Evolutionary conservation across 2,329 filamentous ascomycete genomes (phyloP), one percentile per base, ranked within the genome.

Genomic region (Hymenoscyphus linearis): DNA sequence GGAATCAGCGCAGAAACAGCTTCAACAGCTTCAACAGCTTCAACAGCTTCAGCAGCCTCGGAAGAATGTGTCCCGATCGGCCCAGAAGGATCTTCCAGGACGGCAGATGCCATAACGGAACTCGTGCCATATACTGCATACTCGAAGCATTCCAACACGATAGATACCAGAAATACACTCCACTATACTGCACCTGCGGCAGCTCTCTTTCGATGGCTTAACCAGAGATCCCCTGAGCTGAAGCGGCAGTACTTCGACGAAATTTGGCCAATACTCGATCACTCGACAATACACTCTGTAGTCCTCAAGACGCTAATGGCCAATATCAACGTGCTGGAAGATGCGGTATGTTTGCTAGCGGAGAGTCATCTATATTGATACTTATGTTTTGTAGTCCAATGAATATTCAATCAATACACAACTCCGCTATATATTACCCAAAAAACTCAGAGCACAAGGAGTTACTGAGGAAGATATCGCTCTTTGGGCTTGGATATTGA

Each of bases 401-500:
- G 31, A 31, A 9, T 9, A 7, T 7, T 31, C 31, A 31, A 9
- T n/a, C n/a, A n/a, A n/a, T n/a, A n/a, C n/a, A n/a, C n/a, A n/a
- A n/a, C n/a, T n/a, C n/a, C n/a, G n/a, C n/a, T n/a, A n/a, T n/a
- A n/a, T n/a, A n/a, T 50, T 50, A 22, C 44, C 44, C 3, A 50
- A 22, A 50, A 9, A 13, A 22, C 18, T 50, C 25, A n/a, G 44
- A 13, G 18, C 13, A 4, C 7, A 50, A 50, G 44, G 44, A 22
- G 25, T 50, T 50, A 57, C 56, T 25, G 52, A 59, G 22, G 18
- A 62, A 26, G 69, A 74, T 64, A 57, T 74, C 25, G 40, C 60
- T 1, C n/a, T 60, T 35, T 74, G 72, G 71, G 64, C 64, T 31
- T 69, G 67, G 62, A 65, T 73, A 55, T 16, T 73, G 1, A 60